Base-by-base conservation (phyloP, 441 rosid species). In the Brassica balearica region DNA sequence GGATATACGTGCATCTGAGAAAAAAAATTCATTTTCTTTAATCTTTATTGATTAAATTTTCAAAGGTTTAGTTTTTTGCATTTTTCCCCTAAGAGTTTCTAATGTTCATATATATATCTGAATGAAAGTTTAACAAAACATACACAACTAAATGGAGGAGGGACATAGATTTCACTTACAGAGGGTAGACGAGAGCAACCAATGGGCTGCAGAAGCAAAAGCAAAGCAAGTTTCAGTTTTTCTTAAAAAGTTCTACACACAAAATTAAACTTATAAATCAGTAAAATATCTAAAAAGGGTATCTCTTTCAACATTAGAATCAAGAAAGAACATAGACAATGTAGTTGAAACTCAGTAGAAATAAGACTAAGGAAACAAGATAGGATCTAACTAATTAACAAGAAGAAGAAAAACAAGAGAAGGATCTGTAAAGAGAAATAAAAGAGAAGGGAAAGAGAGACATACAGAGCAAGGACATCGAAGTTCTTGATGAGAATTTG, bases 381-480 rank as follows among this genome's bases (percentile, higher is more conserved):
- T 55, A 55, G 19, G 60, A 55, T 55, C 22, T 55, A 55, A 55
- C 20, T 15, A 17, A 7, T 17, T 55, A 55, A 15, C 8, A 55
- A 55, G 60, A 55, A 55, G 60, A 48, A 48, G 19, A 53, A 51
- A 53, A 53, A 15, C 27, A 34, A 75, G 63, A 65, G 58, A 64
- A 62, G 22, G 66, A 79, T 71, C 59, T 55, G 59, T 46, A 36
- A 65, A 55, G 9, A 55, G 10, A 55, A 15, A 55, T 15, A 55
- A 6, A 15, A 55, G 60, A 22, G 25, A 27, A 20, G 46, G 15
- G 20, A 73, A 75, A 60, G 14, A 70, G 9, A 65, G 64, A 46
- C 12, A 68, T 84, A 91, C 99, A 92, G 86, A 72, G 99, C 96
- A 87, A 95, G 93, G 82, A 95, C 93, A 83, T 95, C 99, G 38